Evolutionary conservation across 164 flowering plant species (phyloP), one percentile per base, ranked within the genome.

Genomic region (Magnolia changhungtana): DNA sequence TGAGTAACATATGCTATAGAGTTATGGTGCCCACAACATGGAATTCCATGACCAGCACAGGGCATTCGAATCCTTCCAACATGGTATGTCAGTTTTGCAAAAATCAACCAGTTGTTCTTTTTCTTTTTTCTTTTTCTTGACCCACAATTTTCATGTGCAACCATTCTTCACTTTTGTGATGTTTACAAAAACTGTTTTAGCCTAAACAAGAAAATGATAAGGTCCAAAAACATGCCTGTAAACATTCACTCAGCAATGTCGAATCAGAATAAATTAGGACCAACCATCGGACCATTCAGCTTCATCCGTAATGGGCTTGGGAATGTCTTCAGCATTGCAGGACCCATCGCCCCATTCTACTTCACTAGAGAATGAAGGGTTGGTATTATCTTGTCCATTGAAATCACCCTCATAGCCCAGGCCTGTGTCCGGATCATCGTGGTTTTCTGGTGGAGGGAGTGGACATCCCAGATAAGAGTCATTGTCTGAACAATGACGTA

Each of bases 391-490:
- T 64, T 74, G 84, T 18, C 66, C 68, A 23, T 52, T 76, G 29
- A 4, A 67, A 49, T 4, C 59, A 23, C 31, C 67, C 68, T 61
- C 79, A 24, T 75, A 29, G 1, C 6, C 49, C 5, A n/a, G 67
- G 19, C 49, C 50, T 27, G 16, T 13, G 23, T 37, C 21, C 7
- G 8, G 8, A 37, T 27, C 49, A 27, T 37, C 50, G 20, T 50
- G 1, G 16, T 84, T 85, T 74, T 87, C 90, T 7, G 69, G 78
- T 23, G 72, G 73, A n/a, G 98, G 98, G 49, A 91, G 92, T 74
- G 83, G 72, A 80, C 99, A 92, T 19, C 99, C 99, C 73, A 84
- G 85, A 77, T 94, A 92, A 21, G 98, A 91, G 67, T 82, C 75
- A 75, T 92, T 88, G 74, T 90, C 95, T 4, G 78, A 79, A 76